Base-by-base conservation (phyloP, 352 stramenopile genomes). In the Globisporangium sylvaticum region DNA sequence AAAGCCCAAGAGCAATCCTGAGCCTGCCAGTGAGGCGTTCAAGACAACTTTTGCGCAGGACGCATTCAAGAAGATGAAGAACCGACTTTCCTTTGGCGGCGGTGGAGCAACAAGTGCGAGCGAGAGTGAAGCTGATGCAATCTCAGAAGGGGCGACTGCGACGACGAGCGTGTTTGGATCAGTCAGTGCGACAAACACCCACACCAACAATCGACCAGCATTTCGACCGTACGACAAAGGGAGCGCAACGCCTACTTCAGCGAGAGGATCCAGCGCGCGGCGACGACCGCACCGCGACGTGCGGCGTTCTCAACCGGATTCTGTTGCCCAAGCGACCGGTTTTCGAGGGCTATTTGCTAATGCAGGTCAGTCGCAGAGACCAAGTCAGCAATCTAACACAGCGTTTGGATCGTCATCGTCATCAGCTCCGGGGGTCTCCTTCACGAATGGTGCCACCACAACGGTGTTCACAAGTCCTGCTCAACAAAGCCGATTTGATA, bases 41-140 rank as follows among this genome's bases (percentile, higher is more conserved):
- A 62, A 66, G 65, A 70, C 65, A 7, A 31, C 58, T 15, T 46
- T 70, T 44, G 65, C 65, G 12, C 60, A 66, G n/a, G 59, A 66
- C 53, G 65, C 65, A 31, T 70, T 66, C 46, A 58, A 46, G 37
- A 66, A 62, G 25, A 66, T 70, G 65, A 66, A 66, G 32, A 58
- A 22, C 12, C 50, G 65, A 9, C 53, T 65, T 14, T 68, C 54
- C 5, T 59, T 60, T 44, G 34, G 61, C 25, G 22, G 61, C 20
- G 22, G 7, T 52, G 18, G 46, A 5, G 48, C 29, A 18, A 18
- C 50, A 3, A 68, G 42, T 60, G 29, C n/a, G 39, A 55, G 55
- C 14, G 27, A 42, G 8, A 54, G n/a, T 10, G 42, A 63, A 58
- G 12, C 24, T n/a, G 39, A 24, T 20, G 12, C 25, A 5, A 7